Conservation (phyloP, 352 stramenopile genomes). For the Aphanomyces invadans region DNA sequence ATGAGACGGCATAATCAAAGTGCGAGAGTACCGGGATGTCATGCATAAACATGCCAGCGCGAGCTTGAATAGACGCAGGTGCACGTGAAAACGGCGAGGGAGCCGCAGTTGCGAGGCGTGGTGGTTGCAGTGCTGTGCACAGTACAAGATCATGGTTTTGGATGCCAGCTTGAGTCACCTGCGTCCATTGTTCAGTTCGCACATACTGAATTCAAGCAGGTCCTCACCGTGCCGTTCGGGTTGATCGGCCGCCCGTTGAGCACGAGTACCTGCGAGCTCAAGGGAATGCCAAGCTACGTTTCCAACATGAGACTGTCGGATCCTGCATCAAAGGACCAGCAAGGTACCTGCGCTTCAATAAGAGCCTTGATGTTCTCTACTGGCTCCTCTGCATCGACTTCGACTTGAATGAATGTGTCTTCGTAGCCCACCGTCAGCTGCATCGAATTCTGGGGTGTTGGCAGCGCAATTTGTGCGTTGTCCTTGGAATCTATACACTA, state of each 20-base stretch:
- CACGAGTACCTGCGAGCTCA: slow-evolving; percentile 46
- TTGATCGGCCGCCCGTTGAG: slow-evolving; percentile 49
- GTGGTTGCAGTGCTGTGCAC: slow-evolving; percentile 31
- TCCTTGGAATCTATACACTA: too few relatives aligned
- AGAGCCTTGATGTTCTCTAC: slow-evolving; percentile 26
- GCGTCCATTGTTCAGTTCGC: background rate
- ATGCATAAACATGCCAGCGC: slow-evolving; percentile 58
- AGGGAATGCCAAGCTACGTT: slow-evolving; percentile 63
- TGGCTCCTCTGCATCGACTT: slow-evolving; percentile 17
- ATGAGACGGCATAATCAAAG: background rate
- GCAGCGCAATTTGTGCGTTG: too few relatives aligned
- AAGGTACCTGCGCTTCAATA: slow-evolving; percentile 23
- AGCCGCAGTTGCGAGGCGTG: slow-evolving; percentile 18
- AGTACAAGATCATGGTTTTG: slow-evolving; percentile 68
- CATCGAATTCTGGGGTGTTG: slow-evolving; percentile 16
- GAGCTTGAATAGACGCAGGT: slow-evolving; percentile 28
- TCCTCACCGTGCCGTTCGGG: slow-evolving; percentile 44
- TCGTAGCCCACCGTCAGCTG: slow-evolving; percentile 22
- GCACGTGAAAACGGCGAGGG: slow-evolving; percentile 28
- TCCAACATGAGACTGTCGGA: slow-evolving; percentile 3
- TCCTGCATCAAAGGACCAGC: background rate
- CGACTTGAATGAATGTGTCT: slow-evolving; percentile 21
- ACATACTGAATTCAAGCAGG: background rate
- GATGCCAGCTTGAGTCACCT: slow-evolving; percentile 68
- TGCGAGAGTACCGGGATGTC: slow-evolving; percentile 58